These are phyloP conservation scores for Epichloe sp. DNA, from an alignment of 2,329 filamentous ascomycete species.

Conservation along the genomic window DNA sequence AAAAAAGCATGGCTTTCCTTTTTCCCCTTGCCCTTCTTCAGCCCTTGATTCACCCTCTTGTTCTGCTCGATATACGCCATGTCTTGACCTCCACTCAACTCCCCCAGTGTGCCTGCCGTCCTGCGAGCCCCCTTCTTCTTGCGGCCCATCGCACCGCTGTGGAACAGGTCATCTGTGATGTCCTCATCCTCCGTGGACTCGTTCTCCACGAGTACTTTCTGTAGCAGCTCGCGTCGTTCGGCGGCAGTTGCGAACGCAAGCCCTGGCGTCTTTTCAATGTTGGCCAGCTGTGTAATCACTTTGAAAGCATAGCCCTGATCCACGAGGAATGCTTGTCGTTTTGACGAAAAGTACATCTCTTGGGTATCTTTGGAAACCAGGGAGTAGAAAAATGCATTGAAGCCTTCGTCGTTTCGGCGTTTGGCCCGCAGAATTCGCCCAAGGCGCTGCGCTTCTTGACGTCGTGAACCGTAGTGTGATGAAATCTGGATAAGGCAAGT, in stretches of 20 bases:
- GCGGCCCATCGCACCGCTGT: constrained; percentile 32
- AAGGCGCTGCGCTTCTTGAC: constrained; percentile 88
- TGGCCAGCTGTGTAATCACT: constrained; percentile 89
- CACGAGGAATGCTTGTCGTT: constrained; percentile 90
- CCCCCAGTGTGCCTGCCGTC: constrained; percentile 70
- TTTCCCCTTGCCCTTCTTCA: constrained; percentile 25
- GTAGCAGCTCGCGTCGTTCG: constrained; percentile 74
- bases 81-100: constrained; percentile 80
- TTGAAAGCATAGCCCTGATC: constrained; percentile 99
- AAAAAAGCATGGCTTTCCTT: constrained; percentile 27
- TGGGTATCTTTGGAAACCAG: constrained; percentile 94
- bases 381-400: constrained; percentile 98
- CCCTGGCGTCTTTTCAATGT: constrained; percentile 71
- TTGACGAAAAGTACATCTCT: constrained; percentile 96
- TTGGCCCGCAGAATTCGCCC: constrained; percentile 92
- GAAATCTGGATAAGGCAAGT: constrained; percentile 96
- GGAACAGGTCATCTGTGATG: constrained; percentile 33
- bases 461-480: constrained; percentile 89
- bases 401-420: constrained; percentile 90
- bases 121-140: constrained; percentile 50
- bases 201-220: constrained; percentile 80
- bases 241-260: constrained; percentile 67
- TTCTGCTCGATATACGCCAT: constrained; percentile 94
- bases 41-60: constrained; percentile 46
- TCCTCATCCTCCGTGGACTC: constrained; percentile 64